phyloP scores from a whole-genome alignment of 768 basidiomycete genomes.

The Pulveroboletus sp. region DNA sequence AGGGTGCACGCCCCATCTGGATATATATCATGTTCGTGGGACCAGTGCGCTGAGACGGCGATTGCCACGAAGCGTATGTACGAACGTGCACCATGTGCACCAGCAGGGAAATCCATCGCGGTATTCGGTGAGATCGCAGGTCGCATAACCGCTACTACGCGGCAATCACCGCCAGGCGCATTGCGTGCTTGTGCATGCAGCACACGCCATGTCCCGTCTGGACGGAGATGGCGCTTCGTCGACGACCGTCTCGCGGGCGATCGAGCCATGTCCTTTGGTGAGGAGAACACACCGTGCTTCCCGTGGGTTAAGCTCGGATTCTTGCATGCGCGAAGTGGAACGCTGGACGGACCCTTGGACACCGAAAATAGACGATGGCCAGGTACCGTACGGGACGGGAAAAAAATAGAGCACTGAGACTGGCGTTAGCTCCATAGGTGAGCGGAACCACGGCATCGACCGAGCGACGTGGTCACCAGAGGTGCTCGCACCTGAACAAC shows the following conservation, averaged over 20 bases:
- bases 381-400: background rate
- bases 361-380: background rate
- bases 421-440: background rate
- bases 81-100: background rate
- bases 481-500: background rate
- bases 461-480: background rate
- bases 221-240: constrained; percentile 5
- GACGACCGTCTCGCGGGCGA: constrained; percentile 6
- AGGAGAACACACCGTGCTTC: background rate
- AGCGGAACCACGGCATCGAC: background rate
- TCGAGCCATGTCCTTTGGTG: background rate
- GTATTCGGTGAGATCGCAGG: constrained; percentile 3
- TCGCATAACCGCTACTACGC: background rate
- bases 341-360: too few relatives aligned
- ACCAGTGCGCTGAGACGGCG: constrained; percentile 1
- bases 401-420: background rate
- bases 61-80: constrained; percentile 7
- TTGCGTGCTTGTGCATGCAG: background rate
- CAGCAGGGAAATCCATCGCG: background rate
- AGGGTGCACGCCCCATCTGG: constrained; percentile 1
- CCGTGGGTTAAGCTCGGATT: background rate
- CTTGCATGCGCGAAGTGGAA: background rate
- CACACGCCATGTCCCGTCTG: background rate
- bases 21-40: background rate
- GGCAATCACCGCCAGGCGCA: constrained; percentile 13